These are phyloP conservation scores for Arabidopsis suecica DNA, from an alignment of 345 rosid genomes.

Conservation along the genomic window DNA sequence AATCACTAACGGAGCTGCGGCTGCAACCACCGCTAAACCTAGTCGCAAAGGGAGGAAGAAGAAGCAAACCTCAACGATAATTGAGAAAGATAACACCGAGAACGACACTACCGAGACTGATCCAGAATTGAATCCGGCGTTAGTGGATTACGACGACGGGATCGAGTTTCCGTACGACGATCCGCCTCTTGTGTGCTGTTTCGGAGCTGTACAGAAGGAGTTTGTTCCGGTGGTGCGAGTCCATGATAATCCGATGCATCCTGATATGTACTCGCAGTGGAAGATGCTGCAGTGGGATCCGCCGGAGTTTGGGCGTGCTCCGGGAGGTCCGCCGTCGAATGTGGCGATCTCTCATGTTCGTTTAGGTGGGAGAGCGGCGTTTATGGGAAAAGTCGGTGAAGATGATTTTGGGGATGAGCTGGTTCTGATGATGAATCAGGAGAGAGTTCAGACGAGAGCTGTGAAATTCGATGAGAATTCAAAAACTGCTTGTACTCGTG, in stretches of 20 bases:
- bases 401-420: conserved; percentile 75
- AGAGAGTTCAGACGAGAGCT: conserved; percentile 83
- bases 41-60: conserved; percentile 69
- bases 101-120: conserved; percentile 32
- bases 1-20: conserved; percentile 48
- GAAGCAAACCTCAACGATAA: conserved; percentile 44
- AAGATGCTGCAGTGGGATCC: conserved; percentile 97
- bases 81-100: conserved; percentile 34
- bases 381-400: conserved; percentile 89
- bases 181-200: conserved; percentile 90
- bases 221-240: conserved; percentile 86
- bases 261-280: conserved; percentile 88
- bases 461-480: conserved; percentile 65
- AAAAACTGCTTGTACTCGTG: conserved; percentile 67
- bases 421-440: conserved; percentile 82
- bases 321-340: conserved; percentile 84
- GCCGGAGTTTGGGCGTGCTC: conserved; percentile 85
- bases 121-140: conserved; percentile 34
- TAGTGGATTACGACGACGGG: conserved; percentile 72
- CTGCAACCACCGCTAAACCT: conserved; percentile 61
- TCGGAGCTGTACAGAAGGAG: conserved; percentile 83
- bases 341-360: conserved; percentile 88
- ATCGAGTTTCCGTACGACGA: conserved; percentile 70
- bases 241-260: conserved; percentile 78
- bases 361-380: conserved; percentile 90